Conservation (phyloP, 2,329 filamentous ascomycete species). For the Microdochium bolleyi region DNA sequence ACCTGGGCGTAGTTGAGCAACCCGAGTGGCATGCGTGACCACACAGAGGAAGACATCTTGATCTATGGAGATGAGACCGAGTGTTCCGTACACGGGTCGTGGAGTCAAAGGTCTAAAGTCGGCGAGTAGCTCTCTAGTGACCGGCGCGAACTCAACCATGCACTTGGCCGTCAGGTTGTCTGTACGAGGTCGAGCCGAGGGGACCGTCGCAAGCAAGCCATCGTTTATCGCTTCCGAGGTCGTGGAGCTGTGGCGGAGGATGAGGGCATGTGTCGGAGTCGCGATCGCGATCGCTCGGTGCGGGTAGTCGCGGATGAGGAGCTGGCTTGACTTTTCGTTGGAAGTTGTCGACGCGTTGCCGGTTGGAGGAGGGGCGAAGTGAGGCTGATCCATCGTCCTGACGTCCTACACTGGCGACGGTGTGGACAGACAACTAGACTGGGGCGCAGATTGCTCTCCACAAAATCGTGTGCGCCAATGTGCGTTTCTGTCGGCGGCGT, state of each 20-base stretch:
- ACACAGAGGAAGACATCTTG: slow-evolving; percentile 87
- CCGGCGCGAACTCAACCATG: slow-evolving; percentile 78
- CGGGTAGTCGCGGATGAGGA: slow-evolving; percentile 80
- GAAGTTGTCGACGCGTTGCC: slow-evolving; percentile 8
- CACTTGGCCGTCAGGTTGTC: slow-evolving; percentile 51
- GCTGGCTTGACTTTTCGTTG: slow-evolving; percentile 59
- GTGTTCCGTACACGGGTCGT: slow-evolving; percentile 71
- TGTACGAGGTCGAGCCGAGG: slow-evolving; percentile 34
- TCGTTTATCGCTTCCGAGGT: slow-evolving; percentile 51
- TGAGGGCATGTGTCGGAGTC: slow-evolving; percentile 69
- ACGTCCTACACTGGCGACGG: not conserved
- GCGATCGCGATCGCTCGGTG: slow-evolving; percentile 82
- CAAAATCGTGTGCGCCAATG: too few species aligned
- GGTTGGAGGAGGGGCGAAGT: not conserved
- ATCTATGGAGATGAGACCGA: slow-evolving; percentile 78
- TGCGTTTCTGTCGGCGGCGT: too few species aligned
- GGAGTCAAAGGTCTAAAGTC: slow-evolving; percentile 72
- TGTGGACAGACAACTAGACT: not conserved
- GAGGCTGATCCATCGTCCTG: not conserved
- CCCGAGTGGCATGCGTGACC: slow-evolving; percentile 69
- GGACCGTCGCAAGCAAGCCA: slow-evolving; percentile 48
- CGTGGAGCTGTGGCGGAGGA: slow-evolving; percentile 70
- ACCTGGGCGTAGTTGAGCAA: slow-evolving; percentile 75
- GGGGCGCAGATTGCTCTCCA: not conserved
- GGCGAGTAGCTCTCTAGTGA: slow-evolving; percentile 56